phyloP scores from a whole-genome alignment of 306 rosid species.

The Luffa acutangula region DNA sequence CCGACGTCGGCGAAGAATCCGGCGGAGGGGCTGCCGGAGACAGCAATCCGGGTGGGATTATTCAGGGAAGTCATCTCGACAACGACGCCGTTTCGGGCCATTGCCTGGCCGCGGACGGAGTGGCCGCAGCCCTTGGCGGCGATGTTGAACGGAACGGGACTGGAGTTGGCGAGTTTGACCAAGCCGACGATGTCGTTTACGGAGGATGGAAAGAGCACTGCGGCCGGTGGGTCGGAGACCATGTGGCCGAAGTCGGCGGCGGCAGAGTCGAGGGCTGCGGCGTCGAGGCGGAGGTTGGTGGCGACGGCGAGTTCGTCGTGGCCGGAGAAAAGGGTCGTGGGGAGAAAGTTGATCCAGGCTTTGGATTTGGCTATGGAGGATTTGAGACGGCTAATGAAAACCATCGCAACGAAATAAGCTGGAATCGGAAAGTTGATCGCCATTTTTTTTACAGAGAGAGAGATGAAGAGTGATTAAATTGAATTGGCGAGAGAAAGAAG shows the following conservation, averaged over 20 bases:
- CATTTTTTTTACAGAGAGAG: conserved; percentile 22
- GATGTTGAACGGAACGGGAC: conserved; percentile 8
- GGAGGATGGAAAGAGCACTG: conserved; percentile 46
- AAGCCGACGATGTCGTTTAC: conserved; percentile 28
- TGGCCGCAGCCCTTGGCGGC: conserved; percentile 75
- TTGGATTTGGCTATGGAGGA: conserved; percentile 31
- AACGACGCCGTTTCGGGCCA: conserved; percentile 53
- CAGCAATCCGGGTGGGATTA: not conserved
- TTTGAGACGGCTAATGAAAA: conserved; percentile 30
- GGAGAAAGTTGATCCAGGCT: conserved; percentile 12
- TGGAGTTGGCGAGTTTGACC: conserved; percentile 34
- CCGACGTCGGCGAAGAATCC: conserved; percentile 60
- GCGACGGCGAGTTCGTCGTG: not conserved
- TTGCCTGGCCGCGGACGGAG: conserved; percentile 59
- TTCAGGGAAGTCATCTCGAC: conserved; percentile 53
- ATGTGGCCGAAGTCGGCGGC: conserved; percentile 59
- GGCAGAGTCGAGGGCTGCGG: conserved; percentile 32
- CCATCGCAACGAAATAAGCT: conserved; percentile 14
- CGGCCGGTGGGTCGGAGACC: conserved; percentile 26
- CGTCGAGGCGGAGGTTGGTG: conserved; percentile 33
- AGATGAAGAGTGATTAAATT: not conserved
- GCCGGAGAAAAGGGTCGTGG: conserved; percentile 8
- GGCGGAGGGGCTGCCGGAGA: conserved; percentile 2
- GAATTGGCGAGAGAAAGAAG: conserved; percentile 3
- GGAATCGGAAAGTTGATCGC: conserved; percentile 16